Evolutionary conservation across 495 filamentous ascomycete genomes (phyloP).

Genomic region (Cercophora sp.): DNA sequence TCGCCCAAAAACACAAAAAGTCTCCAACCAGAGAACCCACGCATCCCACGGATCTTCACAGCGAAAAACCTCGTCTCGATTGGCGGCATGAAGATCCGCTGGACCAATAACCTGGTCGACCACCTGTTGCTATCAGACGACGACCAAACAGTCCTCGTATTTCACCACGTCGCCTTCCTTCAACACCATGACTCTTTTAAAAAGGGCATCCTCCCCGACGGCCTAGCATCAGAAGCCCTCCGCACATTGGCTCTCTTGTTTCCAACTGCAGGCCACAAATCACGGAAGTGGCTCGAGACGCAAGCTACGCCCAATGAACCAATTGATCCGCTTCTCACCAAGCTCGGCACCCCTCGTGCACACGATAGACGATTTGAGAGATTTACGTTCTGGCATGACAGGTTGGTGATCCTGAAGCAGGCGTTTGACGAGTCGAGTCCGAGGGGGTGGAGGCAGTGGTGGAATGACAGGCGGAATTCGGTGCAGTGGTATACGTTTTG

Average conservation of each 20-base stretch:
- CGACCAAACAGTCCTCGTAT: conserved; percentile 35
- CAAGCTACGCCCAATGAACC: conserved; percentile 9
- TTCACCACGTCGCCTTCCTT: conserved; percentile 39
- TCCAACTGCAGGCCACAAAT: too few relatives aligned
- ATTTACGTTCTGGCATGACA: conserved; percentile 48
- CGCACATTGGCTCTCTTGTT: conserved; percentile 42
- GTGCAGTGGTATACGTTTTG: conserved; percentile 55
- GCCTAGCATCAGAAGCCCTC: conserved; percentile 42
- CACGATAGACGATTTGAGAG: conserved; percentile 34
- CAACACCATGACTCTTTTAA: conserved; percentile 12
- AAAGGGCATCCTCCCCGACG: conserved; percentile 20
- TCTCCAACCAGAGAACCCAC: background rate
- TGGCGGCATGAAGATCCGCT: conserved; percentile 32
- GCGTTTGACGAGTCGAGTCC: conserved; percentile 49
- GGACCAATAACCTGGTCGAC: conserved; percentile 40
- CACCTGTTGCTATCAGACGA: conserved; percentile 38
- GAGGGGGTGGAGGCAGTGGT: conserved; percentile 43
- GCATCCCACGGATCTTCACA: conserved; percentile 15
- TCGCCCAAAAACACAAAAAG: background rate
- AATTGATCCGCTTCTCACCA: background rate
- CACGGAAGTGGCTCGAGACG: conserved; percentile 17
- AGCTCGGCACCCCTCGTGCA: conserved; percentile 24
- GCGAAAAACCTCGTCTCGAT: conserved; percentile 19
- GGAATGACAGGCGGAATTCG: conserved; percentile 46
- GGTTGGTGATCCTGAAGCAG: conserved; percentile 48